These are phyloP conservation scores for Calonectria henricotiae DNA, from an alignment of 2,329 filamentous ascomycete species.

Conservation along the genomic window DNA sequence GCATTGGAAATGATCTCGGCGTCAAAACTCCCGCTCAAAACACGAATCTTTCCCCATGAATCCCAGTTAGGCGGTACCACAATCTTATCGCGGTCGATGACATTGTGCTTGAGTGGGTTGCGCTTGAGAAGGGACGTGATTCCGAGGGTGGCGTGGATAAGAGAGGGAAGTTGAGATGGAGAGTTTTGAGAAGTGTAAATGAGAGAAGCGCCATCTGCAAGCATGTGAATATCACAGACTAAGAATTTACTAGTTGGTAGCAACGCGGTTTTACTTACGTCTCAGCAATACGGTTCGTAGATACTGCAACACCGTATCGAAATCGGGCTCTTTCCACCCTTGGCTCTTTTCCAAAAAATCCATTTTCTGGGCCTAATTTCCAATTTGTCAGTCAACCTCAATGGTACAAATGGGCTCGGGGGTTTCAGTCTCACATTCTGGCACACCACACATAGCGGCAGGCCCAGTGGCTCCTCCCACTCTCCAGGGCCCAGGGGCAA, in stretches of 20 bases:
- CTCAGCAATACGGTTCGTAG: conserved; percentile 91
- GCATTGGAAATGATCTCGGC: conserved; percentile 88
- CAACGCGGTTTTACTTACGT: conserved; percentile 69
- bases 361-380: conserved; percentile 83
- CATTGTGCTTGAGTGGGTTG: conserved; percentile 87
- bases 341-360: conserved; percentile 91
- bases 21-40: conserved; percentile 92
- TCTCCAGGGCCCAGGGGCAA: conserved; percentile 90
- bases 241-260: conserved; percentile 48
- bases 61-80: conserved; percentile 98
- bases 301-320: conserved; percentile 95
- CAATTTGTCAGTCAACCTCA: conserved; percentile 46
- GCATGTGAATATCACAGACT: conserved; percentile 23
- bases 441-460: conserved; percentile 95
- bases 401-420: conserved; percentile 35
- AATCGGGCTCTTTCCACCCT: conserved; percentile 95
- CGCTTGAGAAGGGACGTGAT: conserved; percentile 88
- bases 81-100: conserved; percentile 95
- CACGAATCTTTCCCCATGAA: conserved; percentile 96
- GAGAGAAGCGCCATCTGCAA: conserved; percentile 83
- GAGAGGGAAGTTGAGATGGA: conserved; percentile 82
- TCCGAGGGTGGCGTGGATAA: conserved; percentile 88
- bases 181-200: conserved; percentile 88
- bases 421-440: conserved; percentile 80
- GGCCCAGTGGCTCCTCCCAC: conserved; percentile 90